phyloP scores from a whole-genome alignment of 768 basidiomycete species.

The Pulveroboletus sp. region DNA sequence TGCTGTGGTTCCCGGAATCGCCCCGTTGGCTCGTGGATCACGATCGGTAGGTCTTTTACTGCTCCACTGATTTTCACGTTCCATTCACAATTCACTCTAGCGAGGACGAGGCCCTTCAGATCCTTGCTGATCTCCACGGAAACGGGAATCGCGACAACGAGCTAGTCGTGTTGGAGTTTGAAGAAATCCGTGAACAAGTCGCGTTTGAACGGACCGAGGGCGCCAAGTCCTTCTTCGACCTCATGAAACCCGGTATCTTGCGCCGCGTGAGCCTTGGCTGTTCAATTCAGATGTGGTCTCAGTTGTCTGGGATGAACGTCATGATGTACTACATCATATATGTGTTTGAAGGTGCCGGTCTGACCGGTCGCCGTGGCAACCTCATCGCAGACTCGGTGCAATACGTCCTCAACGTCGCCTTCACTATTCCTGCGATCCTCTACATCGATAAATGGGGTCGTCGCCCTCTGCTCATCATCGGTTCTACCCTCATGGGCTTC shows the following conservation, averaged over 20 bases:
- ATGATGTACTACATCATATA: slow-evolving; percentile 68
- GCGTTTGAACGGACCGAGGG: slow-evolving; percentile 64
- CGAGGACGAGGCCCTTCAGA: slow-evolving; percentile 58
- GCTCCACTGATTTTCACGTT: neutral
- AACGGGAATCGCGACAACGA: slow-evolving; percentile 52
- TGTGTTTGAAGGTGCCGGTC: slow-evolving; percentile 73
- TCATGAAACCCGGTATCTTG: slow-evolving; percentile 61
- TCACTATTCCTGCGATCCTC: slow-evolving; percentile 45
- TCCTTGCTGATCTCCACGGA: slow-evolving; percentile 72
- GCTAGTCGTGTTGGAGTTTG: slow-evolving; percentile 65
- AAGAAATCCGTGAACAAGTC: slow-evolving; percentile 57
- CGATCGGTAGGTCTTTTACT: slow-evolving; percentile 35
- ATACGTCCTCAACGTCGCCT: slow-evolving; percentile 40
- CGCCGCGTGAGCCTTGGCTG: slow-evolving; percentile 69
- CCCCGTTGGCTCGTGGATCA: slow-evolving; percentile 72
- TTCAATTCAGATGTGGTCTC: slow-evolving; percentile 78
- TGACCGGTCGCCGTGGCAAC: slow-evolving; percentile 70
- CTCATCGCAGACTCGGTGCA: slow-evolving; percentile 72
- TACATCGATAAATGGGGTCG: slow-evolving; percentile 81
- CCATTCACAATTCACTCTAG: slow-evolving; percentile 10
- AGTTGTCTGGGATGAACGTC: slow-evolving; percentile 73
- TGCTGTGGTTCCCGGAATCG: slow-evolving; percentile 65
- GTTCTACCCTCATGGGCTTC: slow-evolving; percentile 67
- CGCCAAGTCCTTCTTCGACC: slow-evolving; percentile 64
- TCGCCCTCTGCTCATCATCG: slow-evolving; percentile 66